Conservation (phyloP, 768 basidiomycete species). For the Tremella mesenterica region DNA sequence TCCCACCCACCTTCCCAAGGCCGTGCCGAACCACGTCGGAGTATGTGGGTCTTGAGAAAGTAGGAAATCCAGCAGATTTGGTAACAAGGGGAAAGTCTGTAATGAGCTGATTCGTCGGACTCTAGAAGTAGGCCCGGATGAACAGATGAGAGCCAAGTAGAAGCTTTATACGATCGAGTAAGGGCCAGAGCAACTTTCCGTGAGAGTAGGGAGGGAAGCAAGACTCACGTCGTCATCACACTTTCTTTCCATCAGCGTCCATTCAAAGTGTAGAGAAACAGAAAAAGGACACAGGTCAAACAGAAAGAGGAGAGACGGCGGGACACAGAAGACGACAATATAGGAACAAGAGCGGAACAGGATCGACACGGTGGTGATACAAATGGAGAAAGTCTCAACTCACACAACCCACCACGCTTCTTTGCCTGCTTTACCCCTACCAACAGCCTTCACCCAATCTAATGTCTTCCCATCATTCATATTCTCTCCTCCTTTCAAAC, state of each 20-base stretch:
- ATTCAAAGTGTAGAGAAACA: no score
- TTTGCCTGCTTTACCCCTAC: conserved; percentile 15
- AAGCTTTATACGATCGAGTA: no score
- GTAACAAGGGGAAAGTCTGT: conserved; percentile 25
- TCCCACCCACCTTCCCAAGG: conserved; percentile 14
- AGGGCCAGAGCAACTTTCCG: no score
- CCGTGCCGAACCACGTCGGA: conserved; percentile 29
- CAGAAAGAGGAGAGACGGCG: no score
- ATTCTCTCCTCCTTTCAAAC: conserved; percentile 23
- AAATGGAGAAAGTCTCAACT: conserved; percentile 2
- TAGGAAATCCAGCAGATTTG: conserved; percentile 26
- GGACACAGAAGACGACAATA: no score
- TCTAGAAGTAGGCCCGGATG: not conserved
- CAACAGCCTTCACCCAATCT: conserved; percentile 26
- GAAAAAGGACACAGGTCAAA: no score
- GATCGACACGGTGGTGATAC: no score
- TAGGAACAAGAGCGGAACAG: no score
- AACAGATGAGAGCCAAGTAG: no score
- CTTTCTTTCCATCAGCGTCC: conserved; percentile 14
- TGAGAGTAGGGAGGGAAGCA: not conserved
- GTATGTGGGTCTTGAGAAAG: conserved; percentile 9
- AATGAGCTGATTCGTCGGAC: conserved; percentile 2
- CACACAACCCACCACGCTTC: conserved; percentile 31
- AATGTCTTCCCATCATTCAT: conserved; percentile 35
- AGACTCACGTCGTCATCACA: conserved; percentile 30